Base-by-base conservation (phyloP, 2,329 filamentous ascomycete genomes). In the Cryphonectria carpinicola region DNA sequence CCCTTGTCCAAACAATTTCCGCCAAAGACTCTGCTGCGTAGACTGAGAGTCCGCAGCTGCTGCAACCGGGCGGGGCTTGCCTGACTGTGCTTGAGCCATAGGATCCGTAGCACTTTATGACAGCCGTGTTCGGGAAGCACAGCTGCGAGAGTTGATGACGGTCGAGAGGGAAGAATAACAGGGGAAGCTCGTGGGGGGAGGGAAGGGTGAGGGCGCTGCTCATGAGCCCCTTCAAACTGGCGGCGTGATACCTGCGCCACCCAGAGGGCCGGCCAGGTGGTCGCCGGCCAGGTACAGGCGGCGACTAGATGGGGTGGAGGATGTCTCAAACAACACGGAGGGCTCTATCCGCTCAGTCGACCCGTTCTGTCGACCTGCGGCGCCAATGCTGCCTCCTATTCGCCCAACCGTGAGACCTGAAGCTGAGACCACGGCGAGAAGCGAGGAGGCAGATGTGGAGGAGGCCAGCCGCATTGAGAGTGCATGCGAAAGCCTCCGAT, bases 31-130 rank as follows among this genome's bases (percentile, higher is more conserved):
- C 46, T 74, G 73, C 65, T 71, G 70, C 35, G 74, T 73, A 43
- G 66, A 66, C 52, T 68, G 73, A 65, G 69, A 62, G 67, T 75
- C 71, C 41, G 69, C 58, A 32, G 32, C 32, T 66, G 75, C 54
- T 61, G 76, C 68, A 56, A 63, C 65, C 46, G 72, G 65, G 64
- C 72, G 73, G 56, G 71, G 71, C 41, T 71, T 69, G 17, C 73
- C 68, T 54, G 71, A 43, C 19, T 74, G 74, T 56, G 71, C 67
- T 74, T 77, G 75, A 74, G 77, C 76, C 78, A 79, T 79, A 73
- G 68, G 49, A 58, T 46, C 35, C 28, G 71, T 37, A 32, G 52
- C 19, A 11, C 43, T 56, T 41, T 46, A 39, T 25, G 17, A 28
- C 41, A 66, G 58, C 60, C n/a, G 43, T 37, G 46, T 46, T 32